phyloP scores from a whole-genome alignment of 192 early-diverging fungal species.

The Coemansia sp. region DNA sequence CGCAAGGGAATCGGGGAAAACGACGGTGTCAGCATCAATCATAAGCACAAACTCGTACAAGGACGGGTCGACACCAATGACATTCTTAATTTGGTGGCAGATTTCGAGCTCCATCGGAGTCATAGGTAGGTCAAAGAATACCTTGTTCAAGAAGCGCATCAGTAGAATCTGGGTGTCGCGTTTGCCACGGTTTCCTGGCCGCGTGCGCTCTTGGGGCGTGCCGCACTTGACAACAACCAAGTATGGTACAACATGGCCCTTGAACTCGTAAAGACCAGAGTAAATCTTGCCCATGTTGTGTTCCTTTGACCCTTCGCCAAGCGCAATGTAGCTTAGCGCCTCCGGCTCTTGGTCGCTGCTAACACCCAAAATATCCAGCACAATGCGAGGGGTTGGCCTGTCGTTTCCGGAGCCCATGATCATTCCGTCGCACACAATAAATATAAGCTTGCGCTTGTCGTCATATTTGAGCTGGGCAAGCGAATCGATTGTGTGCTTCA shows the following conservation, averaged over 20 bases:
- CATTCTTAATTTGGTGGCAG: slow-evolving; percentile 98
- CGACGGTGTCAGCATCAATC: slow-evolving; percentile 98
- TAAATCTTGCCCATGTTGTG: slow-evolving; percentile 98
- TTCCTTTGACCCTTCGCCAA: slow-evolving; percentile 88
- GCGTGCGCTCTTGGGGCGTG: slow-evolving; percentile 74
- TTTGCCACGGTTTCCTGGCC: slow-evolving; percentile 97
- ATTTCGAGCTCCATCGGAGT: slow-evolving; percentile 95
- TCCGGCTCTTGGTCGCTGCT: slow-evolving; percentile 81
- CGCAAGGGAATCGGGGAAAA: slow-evolving; percentile 86
- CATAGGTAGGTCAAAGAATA: slow-evolving; percentile 94
- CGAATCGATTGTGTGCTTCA: slow-evolving; percentile 93
- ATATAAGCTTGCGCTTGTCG: slow-evolving; percentile 96
- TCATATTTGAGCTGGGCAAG: slow-evolving; percentile 88
- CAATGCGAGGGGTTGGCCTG: slow-evolving; percentile 93
- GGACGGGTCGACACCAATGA: slow-evolving; percentile 94
- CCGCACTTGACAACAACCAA: slow-evolving; percentile 97
- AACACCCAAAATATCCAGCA: slow-evolving; percentile 93
- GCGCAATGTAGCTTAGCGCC: slow-evolving; percentile 81
- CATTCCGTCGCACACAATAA: slow-evolving; percentile 96
- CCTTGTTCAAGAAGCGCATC: slow-evolving; percentile 97
- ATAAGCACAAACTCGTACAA: slow-evolving; percentile 97
- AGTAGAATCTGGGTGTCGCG: slow-evolving; percentile 98
- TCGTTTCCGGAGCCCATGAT: slow-evolving; percentile 97
- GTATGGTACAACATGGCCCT: slow-evolving; percentile 93
- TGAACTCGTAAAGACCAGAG: slow-evolving; percentile 92